These are phyloP conservation scores for Ballota nigra DNA, from an alignment of 257 asterid species.

Conservation along the genomic window DNA sequence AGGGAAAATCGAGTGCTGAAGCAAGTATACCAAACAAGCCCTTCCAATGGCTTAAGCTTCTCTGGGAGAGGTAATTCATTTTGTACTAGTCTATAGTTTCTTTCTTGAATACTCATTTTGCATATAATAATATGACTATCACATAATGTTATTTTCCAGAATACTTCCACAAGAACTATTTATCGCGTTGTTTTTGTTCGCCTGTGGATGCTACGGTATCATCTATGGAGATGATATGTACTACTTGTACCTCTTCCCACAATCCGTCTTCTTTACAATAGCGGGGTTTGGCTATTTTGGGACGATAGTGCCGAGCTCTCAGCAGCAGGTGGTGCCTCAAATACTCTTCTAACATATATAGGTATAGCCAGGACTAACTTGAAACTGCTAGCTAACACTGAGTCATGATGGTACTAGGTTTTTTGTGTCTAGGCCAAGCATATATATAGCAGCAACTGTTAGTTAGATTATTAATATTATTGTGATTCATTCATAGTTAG, in stretches of 20 bases:
- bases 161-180: slow-evolving; percentile 39
- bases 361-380: slow-evolving; percentile 20
- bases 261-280: slow-evolving; percentile 42
- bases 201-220: slow-evolving; percentile 46
- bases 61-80: slow-evolving; percentile 40
- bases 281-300: slow-evolving; percentile 55
- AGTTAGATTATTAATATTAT: neutral
- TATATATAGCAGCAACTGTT: neutral
- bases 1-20: slow-evolving; percentile 36
- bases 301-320: slow-evolving; percentile 30
- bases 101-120: neutral
- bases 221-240: slow-evolving; percentile 40
- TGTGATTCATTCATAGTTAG: neutral
- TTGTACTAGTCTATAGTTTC: too few relatives aligned
- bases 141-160: slow-evolving; percentile 24
- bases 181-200: slow-evolving; percentile 36
- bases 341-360: slow-evolving; percentile 1
- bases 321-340: slow-evolving; percentile 6
- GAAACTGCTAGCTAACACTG: slow-evolving; percentile 25
- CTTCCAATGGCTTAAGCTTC: slow-evolving; percentile 23
- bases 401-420: slow-evolving; percentile 14
- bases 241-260: slow-evolving; percentile 47
- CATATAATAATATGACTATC: neutral
- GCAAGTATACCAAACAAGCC: slow-evolving; percentile 25
- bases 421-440: neutral